A percentile compares a stretch with the other conserved stretches of the same genome.
Conservation (phyloP, 2,329 filamentous ascomycete genomes). For the Nannizziopsis arthrosporioides region DNA sequence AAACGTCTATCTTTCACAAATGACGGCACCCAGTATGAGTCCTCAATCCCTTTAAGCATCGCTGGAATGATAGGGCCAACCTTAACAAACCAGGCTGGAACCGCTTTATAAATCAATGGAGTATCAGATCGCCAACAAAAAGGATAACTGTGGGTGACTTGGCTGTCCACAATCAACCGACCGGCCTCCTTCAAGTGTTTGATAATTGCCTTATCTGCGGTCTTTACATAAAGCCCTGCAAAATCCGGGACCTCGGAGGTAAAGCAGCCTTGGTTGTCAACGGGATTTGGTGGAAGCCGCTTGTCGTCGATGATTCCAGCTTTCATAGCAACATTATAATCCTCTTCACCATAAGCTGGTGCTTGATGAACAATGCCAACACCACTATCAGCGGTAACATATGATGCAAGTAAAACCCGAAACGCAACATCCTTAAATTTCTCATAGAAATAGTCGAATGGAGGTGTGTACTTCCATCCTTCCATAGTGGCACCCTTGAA, state of each 20-base stretch:
- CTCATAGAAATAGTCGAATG: constrained; percentile 82
- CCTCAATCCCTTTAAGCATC: constrained; percentile 82
- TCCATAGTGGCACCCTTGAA: constrained; percentile 74
- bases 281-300: constrained; percentile 74
- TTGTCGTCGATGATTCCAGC: constrained; percentile 65
- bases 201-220: constrained; percentile 85
- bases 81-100: constrained; percentile 90
- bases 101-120: constrained; percentile 80
- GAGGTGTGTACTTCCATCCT: constrained; percentile 77
- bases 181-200: constrained; percentile 70
- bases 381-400: constrained; percentile 82
- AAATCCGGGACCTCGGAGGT: constrained; percentile 68
- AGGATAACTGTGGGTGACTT: constrained; percentile 82
- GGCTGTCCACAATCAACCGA: constrained; percentile 70
- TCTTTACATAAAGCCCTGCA: constrained; percentile 77
- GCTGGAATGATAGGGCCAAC: constrained; percentile 71
- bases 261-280: constrained; percentile 74
- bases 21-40: constrained; percentile 80
- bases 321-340: constrained; percentile 73
- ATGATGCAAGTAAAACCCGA: constrained; percentile 67
- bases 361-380: constrained; percentile 90
- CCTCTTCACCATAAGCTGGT: constrained; percentile 88
- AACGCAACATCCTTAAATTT: constrained; percentile 79
- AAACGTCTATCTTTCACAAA: constrained; percentile 89
- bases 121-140: constrained; percentile 95